Evolutionary conservation across 768 basidiomycete species (phyloP).

Genomic region (Hemileccinum impolitum): DNA sequence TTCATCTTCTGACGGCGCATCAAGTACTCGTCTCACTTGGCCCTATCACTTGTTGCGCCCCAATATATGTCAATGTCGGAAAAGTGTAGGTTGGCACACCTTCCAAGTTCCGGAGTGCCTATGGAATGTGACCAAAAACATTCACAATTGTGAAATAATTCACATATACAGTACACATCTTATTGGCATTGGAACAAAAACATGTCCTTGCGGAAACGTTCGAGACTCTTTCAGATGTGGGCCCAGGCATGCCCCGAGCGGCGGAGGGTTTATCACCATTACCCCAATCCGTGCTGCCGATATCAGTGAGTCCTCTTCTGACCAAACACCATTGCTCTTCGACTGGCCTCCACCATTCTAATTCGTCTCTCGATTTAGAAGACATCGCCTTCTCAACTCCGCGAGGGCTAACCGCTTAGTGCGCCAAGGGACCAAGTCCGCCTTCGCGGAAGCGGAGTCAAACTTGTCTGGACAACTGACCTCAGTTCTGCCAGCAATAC

Average conservation of each 20-base stretch:
- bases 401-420: slow-evolving; percentile 26
- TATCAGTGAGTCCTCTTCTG: not conserved
- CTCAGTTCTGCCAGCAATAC: not conserved
- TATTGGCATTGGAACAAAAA: not conserved
- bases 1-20: not conserved
- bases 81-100: slow-evolving; percentile 5
- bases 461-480: slow-evolving; percentile 3
- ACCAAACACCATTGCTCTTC: not conserved
- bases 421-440: slow-evolving; percentile 18
- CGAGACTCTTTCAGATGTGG: not conserved
- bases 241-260: not conserved
- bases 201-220: not conserved
- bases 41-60: not conserved
- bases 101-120: not conserved
- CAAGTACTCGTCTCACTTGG: not conserved
- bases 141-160: not conserved
- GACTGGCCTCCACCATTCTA: slow-evolving; percentile 11
- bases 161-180: not conserved
- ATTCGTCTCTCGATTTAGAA: slow-evolving; percentile 29
- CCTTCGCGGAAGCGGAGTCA: slow-evolving; percentile 31
- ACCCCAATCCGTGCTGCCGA: not conserved
- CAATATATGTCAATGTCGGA: not conserved
- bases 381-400: slow-evolving; percentile 25
- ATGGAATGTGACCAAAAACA: not conserved
- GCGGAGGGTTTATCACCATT: not conserved